These are phyloP conservation scores for Lunularia cruciata DNA, from an alignment of 225 moss, liverwort and hornwort genomes.

Conservation along the genomic window DNA sequence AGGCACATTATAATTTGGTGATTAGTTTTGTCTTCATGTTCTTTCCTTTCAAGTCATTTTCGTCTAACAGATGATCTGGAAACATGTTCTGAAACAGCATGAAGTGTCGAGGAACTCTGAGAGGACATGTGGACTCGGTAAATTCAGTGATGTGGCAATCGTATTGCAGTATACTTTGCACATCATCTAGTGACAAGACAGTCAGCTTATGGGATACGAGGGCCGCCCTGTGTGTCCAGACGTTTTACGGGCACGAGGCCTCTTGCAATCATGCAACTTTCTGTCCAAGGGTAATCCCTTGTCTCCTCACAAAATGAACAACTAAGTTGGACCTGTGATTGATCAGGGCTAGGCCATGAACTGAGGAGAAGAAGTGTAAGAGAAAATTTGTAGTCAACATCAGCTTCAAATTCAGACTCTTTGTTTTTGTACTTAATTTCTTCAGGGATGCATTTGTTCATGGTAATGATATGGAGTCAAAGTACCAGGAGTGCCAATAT, in stretches of 20 bases:
- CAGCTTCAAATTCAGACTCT: no score
- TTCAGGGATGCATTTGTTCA: no score
- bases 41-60: no score
- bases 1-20: no score
- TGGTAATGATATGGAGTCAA: no score
- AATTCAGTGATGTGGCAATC: constrained; percentile 86
- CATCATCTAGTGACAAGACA: constrained; percentile 89
- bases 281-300: constrained; percentile 57
- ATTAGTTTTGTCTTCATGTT: no score
- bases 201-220: constrained; percentile 94
- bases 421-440: no score
- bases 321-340: no score
- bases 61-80: background rate
- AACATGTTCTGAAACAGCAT: constrained; percentile 48
- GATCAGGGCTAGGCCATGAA: background rate
- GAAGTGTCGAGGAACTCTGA: constrained; percentile 90
- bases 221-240: constrained; percentile 80
- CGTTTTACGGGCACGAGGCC: constrained; percentile 91
- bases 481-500: no score
- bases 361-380: background rate
- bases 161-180: constrained; percentile 72
- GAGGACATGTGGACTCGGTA: constrained; percentile 92
- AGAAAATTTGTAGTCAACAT: background rate
- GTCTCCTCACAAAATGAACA: background rate
- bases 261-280: constrained; percentile 90